Base-by-base conservation (phyloP, 1,139 yeast genomes). In the Geotrichum aggregatum region DNA sequence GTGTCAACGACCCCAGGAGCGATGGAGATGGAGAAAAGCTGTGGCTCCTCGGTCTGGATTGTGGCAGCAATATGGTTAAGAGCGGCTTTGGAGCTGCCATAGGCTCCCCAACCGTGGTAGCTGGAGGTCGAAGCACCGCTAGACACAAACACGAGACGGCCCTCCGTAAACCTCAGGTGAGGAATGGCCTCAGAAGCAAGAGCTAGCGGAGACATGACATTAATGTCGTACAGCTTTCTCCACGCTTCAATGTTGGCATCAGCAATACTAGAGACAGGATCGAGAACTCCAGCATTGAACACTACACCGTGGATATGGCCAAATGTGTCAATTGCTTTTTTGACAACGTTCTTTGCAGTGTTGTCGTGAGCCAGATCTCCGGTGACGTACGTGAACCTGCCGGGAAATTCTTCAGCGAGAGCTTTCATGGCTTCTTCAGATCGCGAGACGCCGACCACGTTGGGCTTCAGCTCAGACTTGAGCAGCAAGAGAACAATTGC, bases 1-100 rank as follows among this genome's bases (percentile, higher is more conserved):
- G 98, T 89, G 65, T 86, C 88, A 1, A 91, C 97, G 1, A 87
- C 95, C 3, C 98, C 98, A 0, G 98, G 98, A 1, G 96, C 96
- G 22, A 91, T 76, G 0, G 96, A 75, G 10, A 87, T 71, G 3
- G 86, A 74, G 46, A 72, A 71, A 19, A 89, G 71, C 0, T 74
- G 77, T 2, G 73, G 69, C 64, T 86, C 91, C 61, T 87, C 96
- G 3, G 70, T 73, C 1, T 87, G 83, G 22, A 91, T 67, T 8
- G 87, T 79, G 46, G 71, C 66, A 7, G 86, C 81, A 51, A 88
- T 75, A 62, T 83, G 89, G 68, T 91, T 87, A 54, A 89, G 66
- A 0, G 96, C 96, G 0, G 96, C 96, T 69, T 91, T 91, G 16
- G 96, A 82, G 2, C 89, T 73, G 0, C 96, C 95, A 63, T 91